These are phyloP conservation scores for Pythium aphanidermatum DNA, from an alignment of 352 stramenopile species.

Conservation along the genomic window DNA sequence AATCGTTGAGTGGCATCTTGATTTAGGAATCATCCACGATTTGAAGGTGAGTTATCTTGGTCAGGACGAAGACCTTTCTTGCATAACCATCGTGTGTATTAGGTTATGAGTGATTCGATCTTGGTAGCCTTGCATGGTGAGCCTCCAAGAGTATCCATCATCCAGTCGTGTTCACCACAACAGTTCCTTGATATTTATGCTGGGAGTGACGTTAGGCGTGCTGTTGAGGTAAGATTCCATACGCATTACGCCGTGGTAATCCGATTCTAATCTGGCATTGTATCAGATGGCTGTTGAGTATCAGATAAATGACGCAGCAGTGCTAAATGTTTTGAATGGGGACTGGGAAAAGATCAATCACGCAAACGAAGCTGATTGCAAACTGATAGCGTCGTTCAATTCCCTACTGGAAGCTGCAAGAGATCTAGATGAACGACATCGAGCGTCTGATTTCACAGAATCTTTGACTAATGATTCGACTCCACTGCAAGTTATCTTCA, in stretches of 20 bases:
- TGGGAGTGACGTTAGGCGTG: constrained; percentile 44
- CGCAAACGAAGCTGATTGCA: constrained; percentile 10
- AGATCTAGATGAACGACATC: constrained; percentile 43
- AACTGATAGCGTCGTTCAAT: constrained; percentile 43
- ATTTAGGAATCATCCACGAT: constrained; percentile 81
- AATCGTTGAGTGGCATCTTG: constrained; percentile 85
- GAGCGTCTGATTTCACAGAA: constrained; percentile 19
- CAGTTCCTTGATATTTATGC: constrained; percentile 76
- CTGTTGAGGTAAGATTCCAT: constrained; percentile 45
- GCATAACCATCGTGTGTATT: too few species aligned
- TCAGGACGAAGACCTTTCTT: too few species aligned
- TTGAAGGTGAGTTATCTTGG: too few species aligned
- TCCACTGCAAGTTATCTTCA: constrained; percentile 81
- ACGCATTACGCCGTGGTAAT: too few species aligned
- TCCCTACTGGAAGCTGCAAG: constrained; percentile 39
- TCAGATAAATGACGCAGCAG: constrained; percentile 51
- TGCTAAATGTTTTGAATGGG: constrained; percentile 41
- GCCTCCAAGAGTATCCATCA: constrained; percentile 54
- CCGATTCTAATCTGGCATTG: too few species aligned
- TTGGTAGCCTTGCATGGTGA: constrained; percentile 74
- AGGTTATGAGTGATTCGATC: constrained; percentile 68
- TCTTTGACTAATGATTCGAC: constrained; percentile 19
- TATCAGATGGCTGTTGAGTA: constrained; percentile 66
- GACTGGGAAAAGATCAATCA: constrained; percentile 44
- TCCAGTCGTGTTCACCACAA: constrained; percentile 63